Conservation (phyloP, 1,139 yeast species). For the Ogataea hybrid region DNA sequence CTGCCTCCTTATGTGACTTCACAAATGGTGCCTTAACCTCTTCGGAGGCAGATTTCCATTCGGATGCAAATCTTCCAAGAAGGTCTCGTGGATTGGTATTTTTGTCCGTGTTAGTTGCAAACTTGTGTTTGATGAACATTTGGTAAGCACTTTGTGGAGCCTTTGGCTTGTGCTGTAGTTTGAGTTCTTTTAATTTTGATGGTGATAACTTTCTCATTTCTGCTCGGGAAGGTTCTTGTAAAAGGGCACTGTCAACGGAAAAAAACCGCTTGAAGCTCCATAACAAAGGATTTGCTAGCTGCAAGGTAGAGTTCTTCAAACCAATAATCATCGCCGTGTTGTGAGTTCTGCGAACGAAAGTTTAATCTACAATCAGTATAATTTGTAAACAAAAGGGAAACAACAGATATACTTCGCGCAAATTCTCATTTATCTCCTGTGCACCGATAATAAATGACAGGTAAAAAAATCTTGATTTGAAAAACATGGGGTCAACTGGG, state of each 20-base stretch:
- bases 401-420: neutral
- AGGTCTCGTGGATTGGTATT: constrained; percentile 10
- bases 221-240: neutral
- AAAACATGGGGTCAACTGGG: constrained; percentile 22
- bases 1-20: constrained; percentile 2
- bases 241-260: neutral
- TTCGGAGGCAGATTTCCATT: constrained; percentile 2
- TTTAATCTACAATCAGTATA: too few species aligned
- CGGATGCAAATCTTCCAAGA: constrained; percentile 11
- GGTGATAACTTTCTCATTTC: neutral
- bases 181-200: constrained; percentile 3
- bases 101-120: constrained; percentile 12
- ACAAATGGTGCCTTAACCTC: constrained; percentile 17
- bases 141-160: constrained; percentile 21
- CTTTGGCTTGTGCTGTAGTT: constrained; percentile 23
- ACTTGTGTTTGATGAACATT: constrained; percentile 21
- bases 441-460: neutral
- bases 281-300: too few species aligned
- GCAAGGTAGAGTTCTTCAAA: too few species aligned
- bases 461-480: neutral
- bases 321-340: too few species aligned
- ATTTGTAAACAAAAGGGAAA: neutral
- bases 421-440: neutral
- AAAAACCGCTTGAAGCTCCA: neutral
- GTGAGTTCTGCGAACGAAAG: too few species aligned